phyloP scores from a whole-genome alignment of 163 green algal genomes.

The Chlorella variabilis region DNA sequence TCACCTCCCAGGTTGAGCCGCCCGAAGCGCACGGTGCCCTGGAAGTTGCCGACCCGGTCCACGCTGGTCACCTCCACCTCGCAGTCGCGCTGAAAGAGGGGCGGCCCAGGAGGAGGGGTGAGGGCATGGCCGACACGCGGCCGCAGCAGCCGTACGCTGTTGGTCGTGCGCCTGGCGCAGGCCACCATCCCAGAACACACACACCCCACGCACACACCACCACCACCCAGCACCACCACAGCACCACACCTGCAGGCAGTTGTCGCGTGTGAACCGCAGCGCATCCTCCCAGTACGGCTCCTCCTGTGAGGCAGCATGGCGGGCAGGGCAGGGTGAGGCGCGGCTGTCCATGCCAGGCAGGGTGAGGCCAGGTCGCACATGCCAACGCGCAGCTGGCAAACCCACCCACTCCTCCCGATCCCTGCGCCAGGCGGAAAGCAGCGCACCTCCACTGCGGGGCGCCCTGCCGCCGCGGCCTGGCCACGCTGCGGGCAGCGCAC shows the following conservation, averaged over 20 bases:
- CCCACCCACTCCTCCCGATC: background rate
- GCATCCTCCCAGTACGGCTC: slow-evolving; percentile 90
- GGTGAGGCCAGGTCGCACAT: too few relatives aligned
- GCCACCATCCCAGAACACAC: too few relatives aligned
- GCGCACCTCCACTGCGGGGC: slow-evolving; percentile 52
- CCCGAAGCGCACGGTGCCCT: slow-evolving; percentile 67
- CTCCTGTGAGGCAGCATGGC: slow-evolving; percentile 49
- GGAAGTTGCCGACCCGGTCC: slow-evolving; percentile 79
- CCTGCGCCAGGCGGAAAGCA: background rate
- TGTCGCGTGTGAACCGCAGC: slow-evolving; percentile 80
- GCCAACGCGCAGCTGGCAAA: too few relatives aligned
- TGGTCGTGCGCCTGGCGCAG: too few relatives aligned
- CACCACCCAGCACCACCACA: background rate
- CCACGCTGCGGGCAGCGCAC: slow-evolving; percentile 64
- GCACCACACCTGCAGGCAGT: slow-evolving; percentile 71
- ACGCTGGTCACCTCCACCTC: slow-evolving; percentile 66
- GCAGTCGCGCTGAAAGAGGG: slow-evolving; percentile 54
- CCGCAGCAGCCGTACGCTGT: too few relatives aligned
- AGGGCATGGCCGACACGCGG: too few relatives aligned
- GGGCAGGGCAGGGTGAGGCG: too few relatives aligned
- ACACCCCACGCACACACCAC: too few relatives aligned
- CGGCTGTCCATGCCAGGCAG: too few relatives aligned
- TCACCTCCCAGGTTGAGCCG: slow-evolving; percentile 24
- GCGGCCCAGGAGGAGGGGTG: background rate
- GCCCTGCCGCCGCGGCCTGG: slow-evolving; percentile 16